Percentiles rank a stretch among this genome's conserved stretches.
These are phyloP conservation scores for Suhomyces vadensis DNA, from an alignment of 805 yeast genomes.

Conservation along the genomic window DNA sequence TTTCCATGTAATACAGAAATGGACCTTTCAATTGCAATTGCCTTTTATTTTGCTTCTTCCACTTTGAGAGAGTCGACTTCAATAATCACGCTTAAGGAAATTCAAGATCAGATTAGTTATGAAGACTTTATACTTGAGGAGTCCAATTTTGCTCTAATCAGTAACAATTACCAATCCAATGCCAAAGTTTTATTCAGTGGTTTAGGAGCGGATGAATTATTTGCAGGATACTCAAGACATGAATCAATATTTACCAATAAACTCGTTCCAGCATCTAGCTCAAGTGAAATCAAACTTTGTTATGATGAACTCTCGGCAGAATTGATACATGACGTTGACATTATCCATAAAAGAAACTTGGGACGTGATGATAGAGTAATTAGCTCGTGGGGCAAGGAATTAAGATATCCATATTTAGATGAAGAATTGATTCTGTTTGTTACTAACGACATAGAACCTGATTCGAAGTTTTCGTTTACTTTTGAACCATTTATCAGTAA, in stretches of 20 bases:
- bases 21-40: slow-evolving; percentile 94
- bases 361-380: slow-evolving; percentile 92
- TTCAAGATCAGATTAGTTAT: slow-evolving; percentile 13
- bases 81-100: neutral
- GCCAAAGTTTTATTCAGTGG: slow-evolving; percentile 85
- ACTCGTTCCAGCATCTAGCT: slow-evolving; percentile 19
- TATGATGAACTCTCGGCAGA: slow-evolving; percentile 54
- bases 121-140: slow-evolving; percentile 19
- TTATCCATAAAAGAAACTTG: slow-evolving; percentile 76
- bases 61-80: slow-evolving; percentile 5
- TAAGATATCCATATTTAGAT: slow-evolving; percentile 84
- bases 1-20: slow-evolving; percentile 86
- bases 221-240: slow-evolving; percentile 94
- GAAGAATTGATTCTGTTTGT: slow-evolving; percentile 54
- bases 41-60: slow-evolving; percentile 78
- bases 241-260: slow-evolving; percentile 46
- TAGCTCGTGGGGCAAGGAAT: slow-evolving; percentile 83
- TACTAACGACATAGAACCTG: slow-evolving; percentile 50
- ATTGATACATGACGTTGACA: slow-evolving; percentile 65
- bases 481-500: slow-evolving; percentile 22
- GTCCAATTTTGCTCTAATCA: neutral
- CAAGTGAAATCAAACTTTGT: slow-evolving; percentile 17
- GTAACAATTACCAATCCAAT: slow-evolving; percentile 30
- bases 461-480: slow-evolving; percentile 39
- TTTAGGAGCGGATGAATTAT: slow-evolving; percentile 94